Conservation (phyloP, 495 filamentous ascomycete species). For the Xylaria sp. region DNA sequence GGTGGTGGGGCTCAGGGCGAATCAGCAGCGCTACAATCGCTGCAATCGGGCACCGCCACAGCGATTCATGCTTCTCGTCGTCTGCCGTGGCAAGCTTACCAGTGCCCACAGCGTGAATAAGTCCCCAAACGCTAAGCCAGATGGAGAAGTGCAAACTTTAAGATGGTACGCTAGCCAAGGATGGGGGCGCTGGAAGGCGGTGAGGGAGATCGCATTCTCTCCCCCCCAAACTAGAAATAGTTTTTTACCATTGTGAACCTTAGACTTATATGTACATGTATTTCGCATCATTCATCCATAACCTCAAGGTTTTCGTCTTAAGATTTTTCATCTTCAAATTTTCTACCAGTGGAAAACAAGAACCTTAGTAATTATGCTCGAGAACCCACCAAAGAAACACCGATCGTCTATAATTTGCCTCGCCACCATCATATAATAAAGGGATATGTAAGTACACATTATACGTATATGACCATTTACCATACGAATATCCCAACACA, state of each 20-base stretch:
- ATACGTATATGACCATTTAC: too few relatives aligned
- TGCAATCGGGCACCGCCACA: constrained; percentile 21
- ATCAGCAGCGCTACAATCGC: constrained; percentile 14
- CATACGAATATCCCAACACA: neutral
- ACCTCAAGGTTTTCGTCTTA: neutral
- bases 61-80: constrained; percentile 14
- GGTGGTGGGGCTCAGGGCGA: constrained; percentile 7
- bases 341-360: neutral
- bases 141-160: neutral
- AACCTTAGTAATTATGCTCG: neutral
- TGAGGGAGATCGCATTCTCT: neutral
- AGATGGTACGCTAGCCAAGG: neutral
- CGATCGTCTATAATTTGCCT: neutral
- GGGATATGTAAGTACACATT: too few relatives aligned
- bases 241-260: neutral
- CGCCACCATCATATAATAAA: neutral
- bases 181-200: neutral
- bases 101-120: constrained; percentile 5
- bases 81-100: constrained; percentile 3
- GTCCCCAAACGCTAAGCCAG: neutral
- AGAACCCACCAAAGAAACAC: neutral
- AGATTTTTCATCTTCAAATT: neutral
- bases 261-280: neutral
- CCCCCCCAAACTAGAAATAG: neutral
- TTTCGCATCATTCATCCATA: neutral